Evolutionary conservation across 2,329 filamentous ascomycete genomes (phyloP), one percentile per base, ranked within the genome.

Genomic region (Cladophialophora exuberans): DNA sequence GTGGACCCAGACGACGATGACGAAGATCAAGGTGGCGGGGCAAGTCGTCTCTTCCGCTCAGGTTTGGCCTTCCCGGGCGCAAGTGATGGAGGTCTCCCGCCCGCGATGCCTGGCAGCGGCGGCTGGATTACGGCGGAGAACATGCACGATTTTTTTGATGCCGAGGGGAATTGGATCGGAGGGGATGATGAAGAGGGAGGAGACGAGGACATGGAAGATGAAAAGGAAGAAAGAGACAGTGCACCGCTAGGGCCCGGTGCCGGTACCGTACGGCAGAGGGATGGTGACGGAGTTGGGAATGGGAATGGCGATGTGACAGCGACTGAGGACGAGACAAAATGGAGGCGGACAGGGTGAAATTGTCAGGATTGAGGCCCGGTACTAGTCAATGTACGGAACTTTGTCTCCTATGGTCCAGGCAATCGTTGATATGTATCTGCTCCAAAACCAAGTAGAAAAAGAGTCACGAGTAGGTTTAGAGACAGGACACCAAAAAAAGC

Each of bases 61-160:
- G 73, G 73, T 6, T 57, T 75, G 49, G 67, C 72, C 11, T 63
- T 67, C 13, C 67, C 69, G 13, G 71, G 71, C 9, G 66, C 65
- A 31, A 64, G 54, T 30, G 65, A 69, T 39, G 71, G 72, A 2
- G 74, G 70, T 3, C 52, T 79, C 38, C 77, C 77, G 25, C 76
- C 76, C 28, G 72, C 76, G 3, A 70, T 79, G 64, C 74, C 72
- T 30, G 76, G 76, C 13, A 78, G 76, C 53, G 76, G 75, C 1
- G 76, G 76, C 6, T 79, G 76, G 76, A 78, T 97, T 67, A 97
- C 93, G 13, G 88, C 89, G 6, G 93, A 96, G 53, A 97, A 97
- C 65, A 86, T 96, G 69, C 79, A 87, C 61, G 83, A 96, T 63
- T 96, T 85, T 67, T 89, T 94, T 71, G 89, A 94, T 64, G 85